Evolutionary conservation across 345 rosid genomes (phyloP), one percentile per base, ranked within the genome.

Genomic region (Moricandia arvensis): DNA sequence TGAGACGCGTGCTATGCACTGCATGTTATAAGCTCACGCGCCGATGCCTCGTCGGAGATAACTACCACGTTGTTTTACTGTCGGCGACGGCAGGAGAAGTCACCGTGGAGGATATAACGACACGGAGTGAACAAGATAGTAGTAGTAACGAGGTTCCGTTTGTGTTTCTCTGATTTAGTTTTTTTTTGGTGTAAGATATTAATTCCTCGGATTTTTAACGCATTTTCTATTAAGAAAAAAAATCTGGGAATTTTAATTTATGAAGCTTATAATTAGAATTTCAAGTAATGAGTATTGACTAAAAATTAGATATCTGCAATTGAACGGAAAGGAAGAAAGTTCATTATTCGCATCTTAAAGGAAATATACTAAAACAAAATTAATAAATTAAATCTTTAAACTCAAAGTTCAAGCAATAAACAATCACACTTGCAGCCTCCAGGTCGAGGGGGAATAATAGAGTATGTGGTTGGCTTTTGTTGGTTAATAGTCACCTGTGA

Each of bases 1-100:
- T 89, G n/a, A 62, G 98, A 66, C 86, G 94, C 76, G 75, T 93
- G 68, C 82, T 93, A 2, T 93, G 98, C 66, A 75, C 72, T 29
- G 18, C 85, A 0, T 93, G 98, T 59, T 91, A 83, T 31, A 84
- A 82, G 41, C 83, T 84, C 45, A 93, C 95, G 2, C 88, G 75
- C 17, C 73, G 85, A 51, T 90, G 84, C 16, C 84, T 89, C 24
- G 67, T 88, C 34, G 98, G 95, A 49, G 79, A 76, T 8, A 75
- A 89, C 3, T 21, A 26, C 5, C 81, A 80, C 79, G 85, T 86
- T 67, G 51, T 72, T 30, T 62, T 53, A 18, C 18, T 51, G 41
- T 5, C 35, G 67, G 7, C 9, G 6, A 24, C 15, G 3, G 67
- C 12, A 16, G 30, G 15, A 30, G 72, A 75, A 65, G 7, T 45